Conservation (phyloP, 352 stramenopile genomes). For the Globisporangium alternatum region DNA sequence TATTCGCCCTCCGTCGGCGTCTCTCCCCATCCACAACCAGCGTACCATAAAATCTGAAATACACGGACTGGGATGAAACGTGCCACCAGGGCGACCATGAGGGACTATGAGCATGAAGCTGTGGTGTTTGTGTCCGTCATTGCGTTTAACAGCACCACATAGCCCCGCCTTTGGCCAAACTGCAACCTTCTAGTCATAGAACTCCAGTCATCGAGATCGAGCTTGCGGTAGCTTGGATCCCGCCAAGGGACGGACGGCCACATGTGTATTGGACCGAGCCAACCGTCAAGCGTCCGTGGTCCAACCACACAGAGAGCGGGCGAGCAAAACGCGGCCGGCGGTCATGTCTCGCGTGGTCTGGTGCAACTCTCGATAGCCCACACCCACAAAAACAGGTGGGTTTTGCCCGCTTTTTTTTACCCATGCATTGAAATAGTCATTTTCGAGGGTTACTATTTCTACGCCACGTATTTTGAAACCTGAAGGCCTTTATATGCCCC, state of each 20-base stretch:
- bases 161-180: neutral
- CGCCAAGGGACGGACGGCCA: neutral
- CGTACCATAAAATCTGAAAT: conserved; percentile 9
- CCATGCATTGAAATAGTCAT: too few species aligned
- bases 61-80: conserved; percentile 4
- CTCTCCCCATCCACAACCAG: neutral
- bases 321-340: too few species aligned
- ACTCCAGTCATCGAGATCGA: too few species aligned
- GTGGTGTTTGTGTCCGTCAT: neutral
- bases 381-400: too few species aligned
- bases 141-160: neutral
- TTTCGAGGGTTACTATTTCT: too few species aligned
- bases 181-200: neutral
- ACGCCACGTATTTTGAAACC: too few species aligned
- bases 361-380: neutral
- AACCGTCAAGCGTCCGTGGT: neutral
- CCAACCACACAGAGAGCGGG: conserved; percentile 1
- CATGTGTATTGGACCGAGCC: neutral
- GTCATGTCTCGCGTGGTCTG: conserved; percentile 17
- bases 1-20: conserved; percentile 1
- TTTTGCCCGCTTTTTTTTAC: too few species aligned
- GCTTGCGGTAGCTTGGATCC: too few species aligned
- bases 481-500: too few species aligned
- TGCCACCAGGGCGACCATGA: neutral
- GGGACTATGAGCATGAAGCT: neutral